Evolutionary conservation across 2,329 filamentous ascomycete species (phyloP).

Genomic region (Thyridium curvatum): DNA sequence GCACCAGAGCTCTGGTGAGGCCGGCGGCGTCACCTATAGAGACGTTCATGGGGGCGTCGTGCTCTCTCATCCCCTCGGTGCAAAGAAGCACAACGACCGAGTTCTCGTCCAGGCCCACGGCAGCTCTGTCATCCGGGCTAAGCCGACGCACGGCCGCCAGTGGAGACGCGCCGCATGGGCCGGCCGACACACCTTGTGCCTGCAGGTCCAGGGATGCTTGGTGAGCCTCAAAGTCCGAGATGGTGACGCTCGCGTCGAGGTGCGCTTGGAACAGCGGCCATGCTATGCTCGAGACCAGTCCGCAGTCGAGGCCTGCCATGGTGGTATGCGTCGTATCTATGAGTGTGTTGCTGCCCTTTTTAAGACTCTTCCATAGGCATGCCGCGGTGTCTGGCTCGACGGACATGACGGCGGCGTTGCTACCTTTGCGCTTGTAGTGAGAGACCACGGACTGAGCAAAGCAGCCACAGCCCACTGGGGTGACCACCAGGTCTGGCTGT

Average conservation of each 20-base stretch:
- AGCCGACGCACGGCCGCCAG: slow-evolving; percentile 48
- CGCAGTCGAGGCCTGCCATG: slow-evolving; percentile 71
- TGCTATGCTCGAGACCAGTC: slow-evolving; percentile 58
- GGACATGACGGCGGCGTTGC: slow-evolving; percentile 40
- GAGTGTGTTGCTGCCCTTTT: slow-evolving; percentile 36
- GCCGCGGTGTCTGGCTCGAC: slow-evolving; percentile 65
- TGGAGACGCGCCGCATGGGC: slow-evolving; percentile 32
- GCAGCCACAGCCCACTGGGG: slow-evolving; percentile 67
- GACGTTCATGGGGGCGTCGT: slow-evolving; percentile 35
- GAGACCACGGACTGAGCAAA: slow-evolving; percentile 62
- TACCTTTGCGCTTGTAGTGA: slow-evolving; percentile 47
- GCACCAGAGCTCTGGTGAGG: slow-evolving; percentile 37
- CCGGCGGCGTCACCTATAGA: slow-evolving; percentile 31
- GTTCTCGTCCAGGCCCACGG: slow-evolving; percentile 32
- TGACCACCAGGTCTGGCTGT: slow-evolving; percentile 44
- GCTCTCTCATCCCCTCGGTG: slow-evolving; percentile 57
- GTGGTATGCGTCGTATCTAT: slow-evolving; percentile 57
- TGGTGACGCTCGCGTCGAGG: slow-evolving; percentile 52
- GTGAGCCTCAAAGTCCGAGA: slow-evolving; percentile 60
- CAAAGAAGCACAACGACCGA: slow-evolving; percentile 59
- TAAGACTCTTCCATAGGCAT: slow-evolving; percentile 48
- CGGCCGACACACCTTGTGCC: slow-evolving; percentile 13
- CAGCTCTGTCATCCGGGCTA: slow-evolving; percentile 21
- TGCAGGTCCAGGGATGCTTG: slow-evolving; percentile 48
- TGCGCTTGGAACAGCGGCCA: slow-evolving; percentile 54